Evolutionary conservation across 148 eudicot species (phyloP), one percentile per base, ranked within the genome.

Genomic region (Rhododendron ferrugineum): DNA sequence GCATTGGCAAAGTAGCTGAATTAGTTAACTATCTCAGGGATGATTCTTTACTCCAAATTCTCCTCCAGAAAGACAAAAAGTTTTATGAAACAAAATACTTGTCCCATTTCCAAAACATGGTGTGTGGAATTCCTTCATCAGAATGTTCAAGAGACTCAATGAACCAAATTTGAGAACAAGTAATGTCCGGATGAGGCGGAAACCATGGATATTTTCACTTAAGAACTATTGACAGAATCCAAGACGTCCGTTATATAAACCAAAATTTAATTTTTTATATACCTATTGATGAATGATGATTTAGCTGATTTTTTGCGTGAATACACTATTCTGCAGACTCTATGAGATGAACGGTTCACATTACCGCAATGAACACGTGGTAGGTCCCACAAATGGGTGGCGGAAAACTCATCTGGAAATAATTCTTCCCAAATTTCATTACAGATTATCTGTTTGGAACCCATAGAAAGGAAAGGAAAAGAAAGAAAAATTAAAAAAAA

Each of bases 1-100:
- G 96, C 88, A 90, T 62, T 44, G 73, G 32, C 82, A 84, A 34
- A 47, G 66, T 50, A 60, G 30, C 34, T 22, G 47, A 14, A 62
- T 77, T 23, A 75, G 36, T 47, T 54, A 37, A 72, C 15, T 47
- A 11, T 37, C 28, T 82, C 87, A 86, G 80, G 22, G 64, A 22
- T 82, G 4, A 47, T 32, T 52, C n/a, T 73, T 64, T 34, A 3
- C 44, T 75, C 34, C 79, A 83, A 18, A 46, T 64, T 9, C n/a
- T 40, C 4, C 64, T 83, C 26, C 34, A 11, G 3, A 49, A 66
- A 80, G 40, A 23, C 20, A 54, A 26, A 6, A 60, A 22, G 13
- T 62, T 15, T 23, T 11, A 83, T 11, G 32, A 26, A 60, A 54
- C 36, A 81, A 14, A 58, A 36, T 54, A 22, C 2, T 34, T 36